These are phyloP conservation scores for Plasmodium gallinaceum DNA, from an alignment of 169 alveolate species.

Conservation along the genomic window DNA sequence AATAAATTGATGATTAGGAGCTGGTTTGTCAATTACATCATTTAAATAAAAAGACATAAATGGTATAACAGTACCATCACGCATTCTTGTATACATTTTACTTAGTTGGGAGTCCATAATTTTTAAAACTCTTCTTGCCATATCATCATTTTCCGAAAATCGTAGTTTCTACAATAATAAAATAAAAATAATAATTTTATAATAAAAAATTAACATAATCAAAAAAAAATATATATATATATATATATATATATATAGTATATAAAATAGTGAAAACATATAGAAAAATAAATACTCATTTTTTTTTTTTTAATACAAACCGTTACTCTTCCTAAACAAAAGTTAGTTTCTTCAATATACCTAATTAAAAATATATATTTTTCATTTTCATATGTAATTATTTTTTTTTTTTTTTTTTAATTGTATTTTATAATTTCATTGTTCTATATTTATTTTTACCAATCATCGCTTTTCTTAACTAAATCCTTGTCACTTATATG, in stretches of 20 bases:
- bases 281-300: background rate
- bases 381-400: background rate
- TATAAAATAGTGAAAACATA: background rate
- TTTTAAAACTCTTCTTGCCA: conserved; percentile 92
- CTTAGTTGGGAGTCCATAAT: conserved; percentile 92
- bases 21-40: conserved; percentile 90
- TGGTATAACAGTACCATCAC: conserved; percentile 94
- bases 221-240: background rate
- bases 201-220: background rate
- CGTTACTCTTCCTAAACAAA: conserved; percentile 92
- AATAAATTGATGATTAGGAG: conserved; percentile 89
- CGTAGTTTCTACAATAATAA: conserved; percentile 80
- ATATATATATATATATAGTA: background rate
- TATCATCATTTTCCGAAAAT: conserved; percentile 90
- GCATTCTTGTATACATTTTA: conserved; percentile 92
- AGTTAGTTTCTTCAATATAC: conserved; percentile 93
- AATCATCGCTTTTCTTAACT: conserved; percentile 89
- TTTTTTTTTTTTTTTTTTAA: background rate
- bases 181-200: background rate
- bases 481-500: conserved; percentile 89
- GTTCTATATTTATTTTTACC: conserved; percentile 81
- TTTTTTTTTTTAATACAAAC: conserved; percentile 78
- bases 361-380: conserved; percentile 19
- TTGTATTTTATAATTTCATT: background rate
- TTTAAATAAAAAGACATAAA: conserved; percentile 89